Evolutionary conservation across 495 filamentous ascomycete genomes (phyloP).

Genomic region (Xanthoparmelia taractica): DNA sequence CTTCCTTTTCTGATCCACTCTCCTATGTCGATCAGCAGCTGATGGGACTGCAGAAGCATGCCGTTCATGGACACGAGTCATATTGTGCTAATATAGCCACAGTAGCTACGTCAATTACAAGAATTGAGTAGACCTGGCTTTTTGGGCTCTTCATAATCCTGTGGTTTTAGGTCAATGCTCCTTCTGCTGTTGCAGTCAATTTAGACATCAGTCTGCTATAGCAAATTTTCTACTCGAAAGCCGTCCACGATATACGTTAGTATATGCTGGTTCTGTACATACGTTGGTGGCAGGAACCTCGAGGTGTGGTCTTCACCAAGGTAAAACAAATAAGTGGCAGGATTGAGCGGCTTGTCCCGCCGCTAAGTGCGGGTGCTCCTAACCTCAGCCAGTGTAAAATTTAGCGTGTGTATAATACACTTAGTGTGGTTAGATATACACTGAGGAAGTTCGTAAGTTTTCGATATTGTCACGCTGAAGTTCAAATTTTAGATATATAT

Average conservation of each 20-base stretch:
- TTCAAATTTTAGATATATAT: no score
- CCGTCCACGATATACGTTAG: not conserved
- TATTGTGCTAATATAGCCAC: not conserved
- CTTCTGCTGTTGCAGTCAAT: not conserved
- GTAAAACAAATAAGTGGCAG: not conserved
- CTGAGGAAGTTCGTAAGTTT: no score
- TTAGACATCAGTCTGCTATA: not conserved
- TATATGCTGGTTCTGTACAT: not conserved
- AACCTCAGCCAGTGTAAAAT: no score
- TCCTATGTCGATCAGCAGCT: slow-evolving; percentile 21
- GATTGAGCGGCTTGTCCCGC: not conserved
- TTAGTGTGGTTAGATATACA: no score
- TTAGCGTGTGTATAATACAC: not conserved
- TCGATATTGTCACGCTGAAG: no score
- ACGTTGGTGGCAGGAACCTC: not conserved
- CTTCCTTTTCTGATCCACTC: slow-evolving; percentile 32
- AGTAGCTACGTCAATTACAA: not conserved
- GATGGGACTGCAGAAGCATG: slow-evolving; percentile 21
- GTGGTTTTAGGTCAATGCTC: not conserved
- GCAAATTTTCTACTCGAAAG: not conserved
- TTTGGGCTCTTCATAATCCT: not conserved
- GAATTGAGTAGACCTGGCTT: not conserved
- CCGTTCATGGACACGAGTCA: slow-evolving; percentile 18
- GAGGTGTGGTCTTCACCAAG: not conserved
- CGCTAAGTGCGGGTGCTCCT: not conserved